Conservation (phyloP, 345 rosid genomes). For the Combretum micranthum region DNA sequence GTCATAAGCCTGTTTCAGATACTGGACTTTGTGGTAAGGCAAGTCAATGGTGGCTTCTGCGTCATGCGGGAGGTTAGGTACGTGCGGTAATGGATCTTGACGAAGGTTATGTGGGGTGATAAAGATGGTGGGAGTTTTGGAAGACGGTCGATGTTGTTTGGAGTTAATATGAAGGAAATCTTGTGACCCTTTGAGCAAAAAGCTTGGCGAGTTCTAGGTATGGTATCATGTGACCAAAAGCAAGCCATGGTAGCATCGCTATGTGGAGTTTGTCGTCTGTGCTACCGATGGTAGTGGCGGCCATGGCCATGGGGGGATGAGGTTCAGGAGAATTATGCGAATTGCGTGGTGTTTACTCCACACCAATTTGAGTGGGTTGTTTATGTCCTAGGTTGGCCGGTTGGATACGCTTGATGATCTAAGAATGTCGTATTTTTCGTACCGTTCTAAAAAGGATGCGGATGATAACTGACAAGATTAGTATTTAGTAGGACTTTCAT, state of each 20-base stretch:
- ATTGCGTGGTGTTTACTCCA: too few relatives aligned
- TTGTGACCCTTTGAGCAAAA: conserved; percentile 18
- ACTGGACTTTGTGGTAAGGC: conserved; percentile 13
- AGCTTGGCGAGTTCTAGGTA: conserved; percentile 20
- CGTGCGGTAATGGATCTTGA: conserved; percentile 20
- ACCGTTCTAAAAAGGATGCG: too few relatives aligned
- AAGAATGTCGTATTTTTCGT: too few relatives aligned
- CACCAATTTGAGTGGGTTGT: too few relatives aligned
- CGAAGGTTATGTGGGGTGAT: conserved; percentile 6
- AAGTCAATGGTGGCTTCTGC: conserved; percentile 30
- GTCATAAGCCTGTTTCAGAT: conserved; percentile 27
- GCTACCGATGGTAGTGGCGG: not conserved
- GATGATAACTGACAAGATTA: too few relatives aligned
- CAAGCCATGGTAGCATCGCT: conserved; percentile 23
- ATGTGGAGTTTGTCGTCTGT: conserved; percentile 8
- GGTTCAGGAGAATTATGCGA: too few relatives aligned
- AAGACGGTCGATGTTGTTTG: conserved; percentile 20
- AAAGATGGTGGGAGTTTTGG: conserved; percentile 14
- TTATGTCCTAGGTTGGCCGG: too few relatives aligned
- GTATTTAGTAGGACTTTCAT: too few relatives aligned
- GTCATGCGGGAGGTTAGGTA: conserved; percentile 11
- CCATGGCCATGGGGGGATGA: conserved; percentile 3
- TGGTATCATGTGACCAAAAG: conserved; percentile 28
- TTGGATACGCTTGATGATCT: too few relatives aligned
- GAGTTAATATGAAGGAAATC: conserved; percentile 15